Evolutionary conservation across 202 grass and related monocot species (phyloP).

Genomic region (Hordeum pubiflorum): DNA sequence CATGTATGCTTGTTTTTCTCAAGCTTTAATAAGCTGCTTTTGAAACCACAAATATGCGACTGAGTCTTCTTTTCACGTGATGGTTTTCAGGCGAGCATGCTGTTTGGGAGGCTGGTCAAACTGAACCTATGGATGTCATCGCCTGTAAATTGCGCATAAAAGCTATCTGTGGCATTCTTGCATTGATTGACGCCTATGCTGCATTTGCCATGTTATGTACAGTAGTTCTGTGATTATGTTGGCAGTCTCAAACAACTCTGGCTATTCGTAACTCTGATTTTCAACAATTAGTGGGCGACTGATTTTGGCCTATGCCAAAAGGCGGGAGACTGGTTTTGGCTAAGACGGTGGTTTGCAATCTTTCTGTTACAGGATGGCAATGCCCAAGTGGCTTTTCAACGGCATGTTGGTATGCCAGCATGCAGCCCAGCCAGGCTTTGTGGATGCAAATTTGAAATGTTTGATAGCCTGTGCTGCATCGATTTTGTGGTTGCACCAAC

Average conservation of each 20-base stretch:
- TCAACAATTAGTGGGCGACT: not conserved
- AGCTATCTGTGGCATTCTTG: not conserved
- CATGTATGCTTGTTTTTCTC: not conserved
- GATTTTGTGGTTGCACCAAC: too few species aligned
- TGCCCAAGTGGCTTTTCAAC: too few species aligned
- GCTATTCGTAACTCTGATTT: not conserved
- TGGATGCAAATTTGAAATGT: too few species aligned
- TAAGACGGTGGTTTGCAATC: not conserved
- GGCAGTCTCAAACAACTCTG: not conserved
- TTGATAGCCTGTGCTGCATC: too few species aligned
- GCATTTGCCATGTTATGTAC: not conserved
- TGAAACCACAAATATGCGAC: not conserved
- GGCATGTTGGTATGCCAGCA: too few species aligned
- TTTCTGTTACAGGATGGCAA: not conserved
- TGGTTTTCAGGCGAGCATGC: constrained; percentile 22
- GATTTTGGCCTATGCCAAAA: not conserved
- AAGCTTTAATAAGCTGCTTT: not conserved
- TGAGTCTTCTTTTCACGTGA: constrained; percentile 4
- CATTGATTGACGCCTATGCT: not conserved
- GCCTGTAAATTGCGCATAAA: constrained; percentile 13
- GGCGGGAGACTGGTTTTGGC: not conserved
- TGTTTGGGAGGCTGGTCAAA: not conserved
- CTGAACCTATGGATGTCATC: constrained; percentile 10
- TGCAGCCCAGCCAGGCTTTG: too few species aligned
- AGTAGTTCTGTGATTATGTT: not conserved